Evolutionary conservation across 768 basidiomycete species (phyloP), one percentile per base, ranked within the genome.

Genomic region (Pleurotus ostreatus): DNA sequence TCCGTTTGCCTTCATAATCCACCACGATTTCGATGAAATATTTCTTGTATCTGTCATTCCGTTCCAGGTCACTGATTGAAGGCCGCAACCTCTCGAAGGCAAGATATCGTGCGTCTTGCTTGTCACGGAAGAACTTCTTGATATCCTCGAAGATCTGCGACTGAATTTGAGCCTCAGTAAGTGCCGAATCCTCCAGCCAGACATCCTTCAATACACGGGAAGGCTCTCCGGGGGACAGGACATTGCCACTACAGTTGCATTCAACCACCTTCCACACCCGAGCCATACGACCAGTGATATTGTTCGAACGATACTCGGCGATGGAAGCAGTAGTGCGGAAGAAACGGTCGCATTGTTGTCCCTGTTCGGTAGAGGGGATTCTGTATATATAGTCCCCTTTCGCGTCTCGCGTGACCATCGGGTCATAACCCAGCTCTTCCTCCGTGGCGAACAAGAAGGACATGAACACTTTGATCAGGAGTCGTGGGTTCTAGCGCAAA

Each of bases 401-500:
- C 11, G 2, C 30, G 9, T 44, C 43, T 15, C 43, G 15, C 1
- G 43, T 44, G 43, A 44, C 43, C 43, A 44, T 44, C 5, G 43
- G 43, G 20, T 56, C 52, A n/a, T 60, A 62, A n/a, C 63, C 63
- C 5, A 65, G 56, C 46, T 61, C 60, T 30, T 49, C 41, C 41
- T 59, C 48, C 2, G 51, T 59, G 15, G 61, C 60, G 49, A 60
- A 65, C 20, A 60, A 30, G 52, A 64, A 59, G 9, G 60, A 62
- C 16, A 63, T 55, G 40, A 66, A 52, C 20, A 63, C 49, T 25
- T 56, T 57, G 34, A 66, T 47, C 12, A 64, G 51, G 9, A 54
- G 18, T 18, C 48, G 45, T 1, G 57, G 63, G 25, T 63, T 44
- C 65, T 66, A 37, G 20, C 5, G 43, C 13, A 1, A 44, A 15